Base-by-base conservation (phyloP, 176 grass and related monocot species). In the Secale cereale region DNA sequence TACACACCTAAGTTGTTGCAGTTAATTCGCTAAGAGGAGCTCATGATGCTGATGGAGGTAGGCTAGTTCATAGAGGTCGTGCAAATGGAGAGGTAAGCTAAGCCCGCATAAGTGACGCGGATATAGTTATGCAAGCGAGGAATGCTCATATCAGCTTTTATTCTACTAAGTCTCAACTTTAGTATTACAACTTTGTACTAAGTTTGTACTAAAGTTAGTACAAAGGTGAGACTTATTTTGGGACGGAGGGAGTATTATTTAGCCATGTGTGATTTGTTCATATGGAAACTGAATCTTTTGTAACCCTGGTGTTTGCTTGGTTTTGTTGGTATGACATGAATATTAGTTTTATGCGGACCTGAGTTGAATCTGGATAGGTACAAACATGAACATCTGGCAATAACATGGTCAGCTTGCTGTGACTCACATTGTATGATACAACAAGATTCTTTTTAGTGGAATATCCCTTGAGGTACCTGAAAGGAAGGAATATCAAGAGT, bases 41-140 rank as follows among this genome's bases (percentile, higher is more conserved):
- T 73, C 67, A 64, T 60, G 43, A 27, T 78, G 83, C 30, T 60
- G 63, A 50, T 48, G 74, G 22, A 87, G 78, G 69, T 81, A 85
- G 39, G 63, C 19, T 32, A 37, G n/a, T n/a, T 13, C 4, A 2
- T 12, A 4, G 28, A 63, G 31, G 54, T 68, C 50, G 10, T 74
- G 59, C 80, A 50, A 77, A 65, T 52, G 74, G 26, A 79, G 6
- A 86, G 77, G 39, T 81, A 85, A 73, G 65, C 10, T 70, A 54
- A 56, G 22, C 78, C 76, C 39, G 14, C 25, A 70, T 50, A 64
- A 25, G 35, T 70, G 68, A 70, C 8, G 35, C 1, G 22, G 23
- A 78, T 30, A 16, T 56, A 19, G 65, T 13, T 30, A 31, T 39
- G 39, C 54, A 32, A 65, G 23, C 23, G 60, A 59, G n/a, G 19